Evolutionary conservation across 768 basidiomycete species (phyloP), one percentile per base, ranked within the genome.

Genomic region (Kwoniella bestiolae): DNA sequence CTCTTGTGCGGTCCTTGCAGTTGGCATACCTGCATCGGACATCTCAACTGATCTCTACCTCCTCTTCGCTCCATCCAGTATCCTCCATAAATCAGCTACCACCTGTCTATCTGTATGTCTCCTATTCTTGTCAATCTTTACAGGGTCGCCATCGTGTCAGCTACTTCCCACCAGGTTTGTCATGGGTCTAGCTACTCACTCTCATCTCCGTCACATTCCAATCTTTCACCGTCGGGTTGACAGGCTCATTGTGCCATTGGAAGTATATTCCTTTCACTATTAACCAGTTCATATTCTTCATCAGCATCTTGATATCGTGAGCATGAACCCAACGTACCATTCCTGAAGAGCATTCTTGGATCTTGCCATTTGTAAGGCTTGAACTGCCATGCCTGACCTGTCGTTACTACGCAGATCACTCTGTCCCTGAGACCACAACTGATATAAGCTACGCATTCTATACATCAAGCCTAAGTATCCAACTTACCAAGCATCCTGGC

Each of bases 371-470:
- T 94, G 83, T 98, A 98, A 18, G 91, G 90, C 63, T 89, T 85
- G 82, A 99, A 99, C 79, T 99, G 96, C 96, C 96, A 97, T 32
- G 91, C 90, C 72, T 98, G 95, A 1, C 96, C 96, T 0, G 96
- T 99, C 8, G 96, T 98, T 88, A 96, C 90, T 16, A 99, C 95
- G 70, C 94, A 96, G 3, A 96, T 90, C 4, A 99, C 96, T 38
- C 95, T 87, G 61, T 97, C 94, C 85, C 84, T 83, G 63, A 57
- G 18, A 23, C 25, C 47, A 35, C 45, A 32, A 52, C 14, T 16
- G 2, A n/a, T 7, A 72, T 59, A 11, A 59, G 57, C 57, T 47
- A n/a, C n/a, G n/a, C n/a, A n/a, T n/a, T n/a, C n/a, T n/a, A n/a
- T n/a, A n/a, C n/a, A n/a, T n/a, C n/a, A n/a, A n/a, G n/a, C n/a